These are phyloP conservation scores for Kwoniella dejecticola DNA, from an alignment of 768 basidiomycete genomes.

Conservation along the genomic window DNA sequence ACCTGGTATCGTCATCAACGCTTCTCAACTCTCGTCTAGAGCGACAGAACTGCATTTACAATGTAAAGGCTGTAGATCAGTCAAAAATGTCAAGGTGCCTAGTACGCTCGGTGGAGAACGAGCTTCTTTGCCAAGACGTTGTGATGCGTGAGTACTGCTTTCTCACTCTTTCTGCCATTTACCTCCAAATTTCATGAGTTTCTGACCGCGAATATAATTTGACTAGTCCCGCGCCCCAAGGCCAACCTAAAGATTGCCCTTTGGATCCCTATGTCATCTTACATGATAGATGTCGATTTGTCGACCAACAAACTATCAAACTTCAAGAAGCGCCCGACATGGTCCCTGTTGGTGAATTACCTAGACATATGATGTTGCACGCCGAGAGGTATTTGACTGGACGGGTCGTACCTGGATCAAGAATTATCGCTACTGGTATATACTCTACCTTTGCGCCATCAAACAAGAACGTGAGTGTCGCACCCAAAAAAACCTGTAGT, in stretches of 20 bases:
- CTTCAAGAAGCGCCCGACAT: slow-evolving; percentile 98
- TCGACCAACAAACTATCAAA: slow-evolving; percentile 94
- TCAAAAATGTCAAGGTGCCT: slow-evolving; percentile 76
- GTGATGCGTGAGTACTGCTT: slow-evolving; percentile 64
- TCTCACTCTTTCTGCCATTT: too few species aligned
- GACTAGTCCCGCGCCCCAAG: slow-evolving; percentile 64
- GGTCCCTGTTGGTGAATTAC: slow-evolving; percentile 98
- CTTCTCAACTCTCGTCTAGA: slow-evolving; percentile 87
- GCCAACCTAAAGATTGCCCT: slow-evolving; percentile 92
- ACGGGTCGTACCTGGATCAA: slow-evolving; percentile 91
- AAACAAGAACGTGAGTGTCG: slow-evolving; percentile 63
- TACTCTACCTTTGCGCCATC: slow-evolving; percentile 93
- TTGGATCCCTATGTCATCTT: slow-evolving; percentile 94
- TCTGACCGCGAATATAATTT: too few species aligned
- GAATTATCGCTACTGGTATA: slow-evolving; percentile 91
- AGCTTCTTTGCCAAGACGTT: slow-evolving; percentile 79
- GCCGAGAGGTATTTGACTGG: slow-evolving; percentile 85
- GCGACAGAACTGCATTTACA: slow-evolving; percentile 89
- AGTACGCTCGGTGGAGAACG: slow-evolving; percentile 86
- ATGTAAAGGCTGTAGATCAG: slow-evolving; percentile 84
- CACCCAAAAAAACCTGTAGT: too few species aligned
- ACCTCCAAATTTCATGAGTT: too few species aligned
- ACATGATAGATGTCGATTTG: slow-evolving; percentile 89
- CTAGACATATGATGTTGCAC: slow-evolving; percentile 89
- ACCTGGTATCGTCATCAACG: slow-evolving; percentile 97